Evolutionary conservation across 306 rosid species (phyloP), one percentile per base, ranked within the genome.

Genomic region (Dalbergia cultrata): DNA sequence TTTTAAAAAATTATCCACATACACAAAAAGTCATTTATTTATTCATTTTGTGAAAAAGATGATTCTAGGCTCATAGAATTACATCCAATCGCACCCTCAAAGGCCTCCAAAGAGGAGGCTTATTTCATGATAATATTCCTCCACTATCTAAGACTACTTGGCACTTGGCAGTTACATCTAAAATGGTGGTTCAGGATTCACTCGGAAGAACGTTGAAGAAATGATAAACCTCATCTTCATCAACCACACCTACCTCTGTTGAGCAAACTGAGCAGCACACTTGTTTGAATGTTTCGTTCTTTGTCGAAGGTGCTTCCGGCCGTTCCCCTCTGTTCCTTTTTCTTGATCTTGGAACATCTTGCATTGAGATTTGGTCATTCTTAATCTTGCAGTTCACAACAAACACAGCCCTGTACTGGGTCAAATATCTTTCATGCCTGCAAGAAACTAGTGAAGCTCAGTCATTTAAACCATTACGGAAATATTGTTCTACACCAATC

Each of bases 361-460:
- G 81, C 34, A 6, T 76, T 61, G 47, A 4, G 26, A 78, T 63
- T 64, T 58, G 44, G 43, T 82, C 80, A 54, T 84, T 68, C 66
- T 82, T 89, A 72, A 88, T 82, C 81, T 92, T 87, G 86, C 95
- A 92, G 81, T 92, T 94, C 12, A 70, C 80, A 31, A 88, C 93
- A 86, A 90, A 92, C 33, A 92, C 62, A 37, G 98, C 97, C 67
- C 95, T 85, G 82, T 94, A 90, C 75, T 90, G 95, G 60, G 97
- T 92, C 82, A 90, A 60, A 83, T 92, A 86, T 66, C 85, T 90
- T 82, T 92, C 97, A 33, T 93, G 98, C 93, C 93, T 91, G 77
- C 90, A 88, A 69, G 54, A 86, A 57, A 37, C 49, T 19, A 80
- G 69, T 60, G 45, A 69, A 65, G 74, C 26, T 72, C 71, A 47